A percentile compares a stretch with the other conserved stretches of the same genome.
Evolutionary conservation across 176 grass and related monocot genomes (phyloP).

Genomic region (Carex myosuroides): DNA sequence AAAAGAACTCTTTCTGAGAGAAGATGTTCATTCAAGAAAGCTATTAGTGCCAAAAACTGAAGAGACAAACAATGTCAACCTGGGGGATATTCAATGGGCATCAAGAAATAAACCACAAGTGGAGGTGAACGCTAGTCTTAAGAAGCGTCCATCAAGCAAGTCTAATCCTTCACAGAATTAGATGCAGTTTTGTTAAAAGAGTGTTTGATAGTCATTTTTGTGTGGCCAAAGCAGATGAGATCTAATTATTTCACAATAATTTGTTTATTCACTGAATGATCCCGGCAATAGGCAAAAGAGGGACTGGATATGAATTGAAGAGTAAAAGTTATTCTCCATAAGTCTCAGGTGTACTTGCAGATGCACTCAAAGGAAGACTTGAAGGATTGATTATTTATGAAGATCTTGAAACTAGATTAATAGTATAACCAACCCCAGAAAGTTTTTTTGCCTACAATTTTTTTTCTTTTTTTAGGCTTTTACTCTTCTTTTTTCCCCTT

Average conservation of each 20-base stretch:
- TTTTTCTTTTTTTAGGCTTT: not conserved
- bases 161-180: slow-evolving; percentile 22
- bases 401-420: not conserved
- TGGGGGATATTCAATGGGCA: not conserved
- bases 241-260: not conserved
- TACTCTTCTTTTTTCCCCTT: not conserved
- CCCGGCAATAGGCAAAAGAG: not conserved
- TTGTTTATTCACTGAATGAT: not conserved
- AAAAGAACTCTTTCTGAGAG: not conserved
- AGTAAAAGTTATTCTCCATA: not conserved
- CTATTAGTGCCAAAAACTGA: not conserved
- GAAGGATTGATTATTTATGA: not conserved
- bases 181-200: not conserved
- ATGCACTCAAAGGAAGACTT: not conserved
- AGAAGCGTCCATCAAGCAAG: not conserved
- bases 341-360: not conserved
- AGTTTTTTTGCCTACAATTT: not conserved
- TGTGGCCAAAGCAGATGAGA: not conserved
- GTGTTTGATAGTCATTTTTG: not conserved
- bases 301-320: not conserved
- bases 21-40: slow-evolving; percentile 10
- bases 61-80: not conserved
- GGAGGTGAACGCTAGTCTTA: slow-evolving; percentile 13
- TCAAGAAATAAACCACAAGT: not conserved
- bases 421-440: not conserved